Conservation (phyloP, 2,329 filamentous ascomycete genomes). For the Hymenoscyphus fructigenus region DNA sequence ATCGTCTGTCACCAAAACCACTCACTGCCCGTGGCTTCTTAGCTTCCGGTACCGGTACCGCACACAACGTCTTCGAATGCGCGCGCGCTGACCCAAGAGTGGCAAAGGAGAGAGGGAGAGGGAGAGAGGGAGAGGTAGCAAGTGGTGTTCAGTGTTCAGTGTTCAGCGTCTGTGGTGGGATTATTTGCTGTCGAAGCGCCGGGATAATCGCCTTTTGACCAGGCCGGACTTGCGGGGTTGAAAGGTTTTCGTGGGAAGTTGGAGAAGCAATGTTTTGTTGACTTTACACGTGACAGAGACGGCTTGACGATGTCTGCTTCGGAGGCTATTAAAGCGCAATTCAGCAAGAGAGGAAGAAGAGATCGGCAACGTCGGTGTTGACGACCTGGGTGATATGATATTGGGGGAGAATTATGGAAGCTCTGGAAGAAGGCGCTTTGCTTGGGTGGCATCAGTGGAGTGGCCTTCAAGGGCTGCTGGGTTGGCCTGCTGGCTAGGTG, state of each 20-base stretch:
- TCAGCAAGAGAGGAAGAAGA: neutral
- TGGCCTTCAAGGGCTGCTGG: neutral
- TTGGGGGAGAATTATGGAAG: neutral
- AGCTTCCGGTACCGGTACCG: neutral
- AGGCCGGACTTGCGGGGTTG: slow-evolving; percentile 1
- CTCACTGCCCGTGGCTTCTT: neutral
- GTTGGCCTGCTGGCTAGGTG: too few species aligned
- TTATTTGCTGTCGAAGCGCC: slow-evolving; percentile 3
- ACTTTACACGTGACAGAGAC: neutral
- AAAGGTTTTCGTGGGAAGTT: neutral
- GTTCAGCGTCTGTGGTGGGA: too few species aligned
- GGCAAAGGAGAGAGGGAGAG: neutral
- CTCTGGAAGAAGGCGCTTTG: neutral
- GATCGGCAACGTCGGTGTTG: neutral
- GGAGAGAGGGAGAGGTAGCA: neutral
- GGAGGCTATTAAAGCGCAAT: neutral
- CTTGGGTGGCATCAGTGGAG: neutral
- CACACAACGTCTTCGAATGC: neutral
- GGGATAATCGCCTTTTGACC: neutral
- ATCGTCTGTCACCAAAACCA: neutral
- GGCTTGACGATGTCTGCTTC: neutral
- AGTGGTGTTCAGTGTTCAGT: neutral
- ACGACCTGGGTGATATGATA: neutral
- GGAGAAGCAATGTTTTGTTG: neutral
- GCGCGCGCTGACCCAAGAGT: neutral